phyloP scores from a whole-genome alignment of 2,329 filamentous ascomycete genomes.

The Parastagonospora nodorum region DNA sequence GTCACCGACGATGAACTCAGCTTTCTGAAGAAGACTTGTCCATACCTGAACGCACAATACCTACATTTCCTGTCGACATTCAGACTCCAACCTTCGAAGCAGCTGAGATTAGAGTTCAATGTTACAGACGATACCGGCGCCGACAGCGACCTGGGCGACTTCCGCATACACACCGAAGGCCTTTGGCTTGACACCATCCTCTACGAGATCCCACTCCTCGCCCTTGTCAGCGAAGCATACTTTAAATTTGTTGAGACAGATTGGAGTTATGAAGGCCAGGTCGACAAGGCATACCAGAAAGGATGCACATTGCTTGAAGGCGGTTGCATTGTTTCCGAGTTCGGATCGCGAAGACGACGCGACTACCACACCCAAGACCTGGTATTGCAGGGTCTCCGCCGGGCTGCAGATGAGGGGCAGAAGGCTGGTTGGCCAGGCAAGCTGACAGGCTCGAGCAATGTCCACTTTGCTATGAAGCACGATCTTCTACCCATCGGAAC shows the following conservation, averaged over 20 bases:
- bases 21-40: conserved; percentile 78
- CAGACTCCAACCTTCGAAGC: conserved; percentile 77
- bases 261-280: conserved; percentile 86
- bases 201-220: conserved; percentile 94
- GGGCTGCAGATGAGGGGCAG: conserved; percentile 73
- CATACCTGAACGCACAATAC: conserved; percentile 79
- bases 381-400: conserved; percentile 83
- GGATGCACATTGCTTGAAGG: conserved; percentile 76
- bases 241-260: conserved; percentile 95
- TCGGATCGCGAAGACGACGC: conserved; percentile 84
- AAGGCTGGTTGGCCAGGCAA: conserved; percentile 70
- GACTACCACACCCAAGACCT: conserved; percentile 95
- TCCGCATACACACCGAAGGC: conserved; percentile 78
- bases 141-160: conserved; percentile 71
- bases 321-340: conserved; percentile 91
- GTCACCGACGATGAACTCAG: conserved; percentile 78
- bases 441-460: conserved; percentile 90
- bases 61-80: conserved; percentile 82
- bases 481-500: conserved; percentile 84
- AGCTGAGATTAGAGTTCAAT: conserved; percentile 73
- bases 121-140: conserved; percentile 61
- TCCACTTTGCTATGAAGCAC: conserved; percentile 95
- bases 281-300: conserved; percentile 83
- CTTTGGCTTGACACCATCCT: conserved; percentile 94
- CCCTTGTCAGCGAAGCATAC: conserved; percentile 92